phyloP scores from a whole-genome alignment of 768 basidiomycete species.

The Leccinum longicurvipes region DNA sequence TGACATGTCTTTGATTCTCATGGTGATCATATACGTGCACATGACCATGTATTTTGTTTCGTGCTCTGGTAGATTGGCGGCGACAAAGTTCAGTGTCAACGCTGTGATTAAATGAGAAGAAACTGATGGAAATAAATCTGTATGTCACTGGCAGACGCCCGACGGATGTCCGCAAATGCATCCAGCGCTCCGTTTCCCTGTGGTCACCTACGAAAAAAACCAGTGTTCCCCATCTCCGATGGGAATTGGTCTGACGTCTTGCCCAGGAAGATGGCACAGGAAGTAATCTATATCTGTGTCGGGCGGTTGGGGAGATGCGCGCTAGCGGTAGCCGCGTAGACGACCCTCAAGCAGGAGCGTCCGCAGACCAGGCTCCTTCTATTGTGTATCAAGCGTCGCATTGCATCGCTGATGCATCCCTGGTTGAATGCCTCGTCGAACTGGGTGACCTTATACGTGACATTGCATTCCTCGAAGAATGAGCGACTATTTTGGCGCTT shows the following conservation, averaged over 20 bases:
- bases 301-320: constrained; percentile 25
- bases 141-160: too few species aligned
- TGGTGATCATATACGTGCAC: constrained; percentile 18
- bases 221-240: constrained; percentile 20
- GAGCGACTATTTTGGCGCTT: constrained; percentile 13
- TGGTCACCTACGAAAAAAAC: not conserved
- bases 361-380: constrained; percentile 18
- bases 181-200: constrained; percentile 34
- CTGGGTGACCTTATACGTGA: constrained; percentile 9
- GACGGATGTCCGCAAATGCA: constrained; percentile 32
- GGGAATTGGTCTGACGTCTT: constrained; percentile 29
- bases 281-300: constrained; percentile 31
- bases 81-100: constrained; percentile 35
- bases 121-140: constrained; percentile 27
- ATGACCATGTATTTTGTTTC: constrained; percentile 30
- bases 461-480: constrained; percentile 15
- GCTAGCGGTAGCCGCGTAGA: constrained; percentile 26
- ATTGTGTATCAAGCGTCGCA: constrained; percentile 25
- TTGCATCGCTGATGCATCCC: constrained; percentile 23
- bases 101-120: constrained; percentile 36
- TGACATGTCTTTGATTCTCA: not conserved
- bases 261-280: constrained; percentile 37
- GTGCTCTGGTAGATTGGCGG: constrained; percentile 32
- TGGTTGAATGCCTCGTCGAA: constrained; percentile 17
- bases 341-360: constrained; percentile 33